Evolutionary conservation across 2,329 filamentous ascomycete species (phyloP).

Genomic region (Fusarium paranaense): DNA sequence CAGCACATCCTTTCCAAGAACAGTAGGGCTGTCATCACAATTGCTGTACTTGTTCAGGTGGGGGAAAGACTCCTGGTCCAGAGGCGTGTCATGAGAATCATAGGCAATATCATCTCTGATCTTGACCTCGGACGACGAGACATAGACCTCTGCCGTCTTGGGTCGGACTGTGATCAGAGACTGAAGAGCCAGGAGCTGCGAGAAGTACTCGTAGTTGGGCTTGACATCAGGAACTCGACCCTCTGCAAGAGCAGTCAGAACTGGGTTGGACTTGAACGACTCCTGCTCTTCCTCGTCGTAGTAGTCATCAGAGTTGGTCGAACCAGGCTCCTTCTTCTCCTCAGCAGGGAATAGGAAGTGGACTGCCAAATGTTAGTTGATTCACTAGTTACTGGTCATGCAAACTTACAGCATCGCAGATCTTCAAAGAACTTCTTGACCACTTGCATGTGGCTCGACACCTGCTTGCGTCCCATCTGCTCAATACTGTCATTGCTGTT

Average conservation of each 20-base stretch:
- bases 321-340: constrained; percentile 67
- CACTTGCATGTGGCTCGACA: constrained; percentile 78
- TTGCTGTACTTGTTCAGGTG: constrained; percentile 67
- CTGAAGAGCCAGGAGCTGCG: constrained; percentile 66
- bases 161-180: constrained; percentile 65
- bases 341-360: constrained; percentile 71
- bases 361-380: constrained; percentile 53
- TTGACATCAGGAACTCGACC: constrained; percentile 67
- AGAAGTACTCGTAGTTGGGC: constrained; percentile 73
- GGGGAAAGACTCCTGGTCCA: constrained; percentile 64
- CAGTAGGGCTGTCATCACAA: constrained; percentile 63
- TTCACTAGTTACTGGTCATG: background rate
- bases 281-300: constrained; percentile 57
- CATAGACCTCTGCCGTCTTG: constrained; percentile 70
- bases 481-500: constrained; percentile 58
- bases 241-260: constrained; percentile 71
- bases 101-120: constrained; percentile 62
- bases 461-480: constrained; percentile 70
- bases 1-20: constrained; percentile 63
- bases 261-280: constrained; percentile 74
- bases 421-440: constrained; percentile 74
- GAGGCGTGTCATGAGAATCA: constrained; percentile 55
- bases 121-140: constrained; percentile 64
- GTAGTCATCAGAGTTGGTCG: constrained; percentile 70
- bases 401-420: constrained; percentile 70